Evolutionary conservation across 2,329 filamentous ascomycete genomes (phyloP).

Genomic region (Botrytis squamosa): DNA sequence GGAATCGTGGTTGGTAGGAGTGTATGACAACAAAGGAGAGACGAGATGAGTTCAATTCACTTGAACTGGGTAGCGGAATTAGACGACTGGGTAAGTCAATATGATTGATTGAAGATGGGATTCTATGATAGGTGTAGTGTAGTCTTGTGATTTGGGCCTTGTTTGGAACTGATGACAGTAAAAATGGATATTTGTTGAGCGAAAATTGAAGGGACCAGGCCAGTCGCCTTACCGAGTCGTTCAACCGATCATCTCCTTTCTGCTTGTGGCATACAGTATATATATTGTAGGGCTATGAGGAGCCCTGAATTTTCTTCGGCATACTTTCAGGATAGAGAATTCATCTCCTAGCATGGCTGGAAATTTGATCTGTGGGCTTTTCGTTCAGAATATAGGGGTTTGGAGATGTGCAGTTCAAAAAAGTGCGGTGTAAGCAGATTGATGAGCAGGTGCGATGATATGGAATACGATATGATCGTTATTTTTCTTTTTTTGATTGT

Average conservation of each 20-base stretch:
- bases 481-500: too few species aligned
- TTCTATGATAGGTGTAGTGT: too few species aligned
- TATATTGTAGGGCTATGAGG: neutral
- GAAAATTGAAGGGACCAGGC: neutral
- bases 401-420: neutral
- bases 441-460: neutral
- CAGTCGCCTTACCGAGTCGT: neutral
- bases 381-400: too few species aligned
- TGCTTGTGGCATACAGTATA: neutral
- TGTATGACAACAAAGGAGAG: neutral
- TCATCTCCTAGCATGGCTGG: neutral
- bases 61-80: neutral
- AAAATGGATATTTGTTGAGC: neutral
- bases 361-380: neutral
- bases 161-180: too few species aligned
- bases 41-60: rapidly evolving
- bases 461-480: too few species aligned
- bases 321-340: rapidly evolving
- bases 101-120: neutral
- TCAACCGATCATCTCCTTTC: too few species aligned
- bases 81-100: neutral
- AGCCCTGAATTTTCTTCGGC: rapidly evolving
- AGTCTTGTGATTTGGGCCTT: too few species aligned
- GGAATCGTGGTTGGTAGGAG: neutral
- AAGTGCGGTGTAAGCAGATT: neutral